Percentiles rank a stretch among this genome's conserved stretches.
phyloP scores from a whole-genome alignment of 148 eudicot species.

The Fagopyrum tataricum region DNA sequence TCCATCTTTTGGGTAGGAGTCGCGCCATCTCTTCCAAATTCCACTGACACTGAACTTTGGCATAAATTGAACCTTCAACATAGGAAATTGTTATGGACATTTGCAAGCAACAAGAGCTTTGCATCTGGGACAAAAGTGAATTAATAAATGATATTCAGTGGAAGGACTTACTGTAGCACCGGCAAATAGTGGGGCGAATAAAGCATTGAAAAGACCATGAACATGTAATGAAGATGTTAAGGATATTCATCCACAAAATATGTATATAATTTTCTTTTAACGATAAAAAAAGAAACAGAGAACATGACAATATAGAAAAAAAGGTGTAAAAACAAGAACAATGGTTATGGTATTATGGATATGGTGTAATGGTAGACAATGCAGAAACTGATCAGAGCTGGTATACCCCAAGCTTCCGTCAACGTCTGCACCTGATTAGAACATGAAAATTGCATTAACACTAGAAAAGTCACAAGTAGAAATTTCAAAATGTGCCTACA shows the following conservation, averaged over 20 bases:
- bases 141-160: background rate
- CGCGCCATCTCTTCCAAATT: constrained; percentile 98
- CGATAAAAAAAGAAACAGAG: constrained; percentile 9
- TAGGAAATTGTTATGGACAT: constrained; percentile 6
- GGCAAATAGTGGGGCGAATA: constrained; percentile 87
- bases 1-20: constrained; percentile 76
- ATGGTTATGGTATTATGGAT: constrained; percentile 36
- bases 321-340: background rate
- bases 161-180: constrained; percentile 64
- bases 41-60: constrained; percentile 98
- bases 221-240: constrained; percentile 72
- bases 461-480: background rate
- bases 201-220: constrained; percentile 94
- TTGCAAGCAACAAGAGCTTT: background rate
- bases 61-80: constrained; percentile 87
- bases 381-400: constrained; percentile 71
- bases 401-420: constrained; percentile 78
- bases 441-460: background rate
- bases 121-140: background rate
- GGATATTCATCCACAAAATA: constrained; percentile 24
- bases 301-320: constrained; percentile 3
- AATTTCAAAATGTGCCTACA: background rate
- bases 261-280: background rate
- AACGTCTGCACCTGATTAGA: constrained; percentile 85
- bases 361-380: constrained; percentile 96